phyloP scores from a whole-genome alignment of 2,329 filamentous ascomycete species.

The Colletotrichum eremochloae region DNA sequence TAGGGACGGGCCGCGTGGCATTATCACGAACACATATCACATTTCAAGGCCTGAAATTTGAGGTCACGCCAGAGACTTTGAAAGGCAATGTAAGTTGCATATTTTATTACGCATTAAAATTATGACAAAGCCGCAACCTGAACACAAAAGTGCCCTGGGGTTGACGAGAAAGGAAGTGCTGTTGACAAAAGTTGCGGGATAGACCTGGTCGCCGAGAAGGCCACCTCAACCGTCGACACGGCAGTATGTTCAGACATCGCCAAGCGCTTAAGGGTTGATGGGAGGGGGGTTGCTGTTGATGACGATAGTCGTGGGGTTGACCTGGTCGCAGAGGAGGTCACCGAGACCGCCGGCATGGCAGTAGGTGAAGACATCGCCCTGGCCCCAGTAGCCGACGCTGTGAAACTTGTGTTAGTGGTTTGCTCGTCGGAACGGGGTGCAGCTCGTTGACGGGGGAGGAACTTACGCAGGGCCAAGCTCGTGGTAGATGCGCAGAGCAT shows the following conservation, averaged over 20 bases:
- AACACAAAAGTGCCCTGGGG: neutral
- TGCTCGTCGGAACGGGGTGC: neutral
- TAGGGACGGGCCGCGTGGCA: neutral
- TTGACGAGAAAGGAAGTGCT: slow-evolving; percentile 15
- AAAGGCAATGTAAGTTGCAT: neutral
- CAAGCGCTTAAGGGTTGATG: slow-evolving; percentile 21
- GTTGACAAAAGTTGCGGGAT: slow-evolving; percentile 43
- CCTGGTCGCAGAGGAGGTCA: slow-evolving; percentile 44
- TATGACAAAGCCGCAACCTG: neutral
- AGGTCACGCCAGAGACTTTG: neutral
- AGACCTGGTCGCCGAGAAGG: slow-evolving; percentile 42
- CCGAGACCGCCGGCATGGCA: slow-evolving; percentile 44
- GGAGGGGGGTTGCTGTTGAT: slow-evolving; percentile 37
- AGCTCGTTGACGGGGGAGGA: neutral
- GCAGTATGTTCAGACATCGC: slow-evolving; percentile 44
- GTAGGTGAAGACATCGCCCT: slow-evolving; percentile 43
- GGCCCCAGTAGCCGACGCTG: slow-evolving; percentile 43
- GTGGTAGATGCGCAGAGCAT: slow-evolving; percentile 45
- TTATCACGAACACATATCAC: neutral
- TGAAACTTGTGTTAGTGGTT: neutral
- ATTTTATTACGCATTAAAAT: neutral
- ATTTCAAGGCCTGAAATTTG: neutral
- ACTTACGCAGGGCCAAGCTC: slow-evolving; percentile 45
- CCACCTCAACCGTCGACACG: slow-evolving; percentile 42
- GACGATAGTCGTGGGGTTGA: slow-evolving; percentile 42